Conservation (phyloP, 148 eudicot species). For the Salicornia ramosissima region DNA sequence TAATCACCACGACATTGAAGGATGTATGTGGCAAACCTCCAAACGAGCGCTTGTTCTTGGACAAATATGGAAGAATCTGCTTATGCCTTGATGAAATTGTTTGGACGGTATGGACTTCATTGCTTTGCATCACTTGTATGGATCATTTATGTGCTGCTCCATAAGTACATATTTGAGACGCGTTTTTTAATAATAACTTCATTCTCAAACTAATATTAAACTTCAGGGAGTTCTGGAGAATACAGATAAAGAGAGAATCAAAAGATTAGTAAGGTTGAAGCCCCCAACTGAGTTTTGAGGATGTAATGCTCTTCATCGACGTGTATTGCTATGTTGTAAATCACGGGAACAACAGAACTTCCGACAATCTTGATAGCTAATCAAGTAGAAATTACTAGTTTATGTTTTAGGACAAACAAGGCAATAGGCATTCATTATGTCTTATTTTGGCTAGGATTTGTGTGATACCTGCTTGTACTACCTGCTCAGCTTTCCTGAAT, state of each 20-base stretch:
- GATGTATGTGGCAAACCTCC: slow-evolving; percentile 96
- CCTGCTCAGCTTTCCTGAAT: not conserved
- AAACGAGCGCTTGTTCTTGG: slow-evolving; percentile 85
- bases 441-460: not conserved
- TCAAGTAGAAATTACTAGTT: not conserved
- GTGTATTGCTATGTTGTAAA: not conserved
- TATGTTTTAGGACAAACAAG: not conserved
- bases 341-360: not conserved
- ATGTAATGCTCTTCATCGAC: not conserved
- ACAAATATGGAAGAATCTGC: slow-evolving; percentile 95
- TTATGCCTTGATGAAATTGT: slow-evolving; percentile 92
- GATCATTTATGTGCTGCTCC: not conserved
- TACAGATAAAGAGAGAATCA: slow-evolving; percentile 90
- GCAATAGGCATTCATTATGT: not conserved
- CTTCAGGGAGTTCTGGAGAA: slow-evolving; percentile 88
- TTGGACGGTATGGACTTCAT: slow-evolving; percentile 59
- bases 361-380: not conserved
- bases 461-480: not conserved
- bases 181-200: not conserved
- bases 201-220: not conserved
- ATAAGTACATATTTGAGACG: not conserved
- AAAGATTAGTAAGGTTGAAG: slow-evolving; percentile 82
- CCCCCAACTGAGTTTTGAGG: slow-evolving; percentile 80
- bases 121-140: not conserved
- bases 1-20: slow-evolving; percentile 73